Conservation (phyloP, 73 alveolate species). For the Paramecium octaurelia region DNA sequence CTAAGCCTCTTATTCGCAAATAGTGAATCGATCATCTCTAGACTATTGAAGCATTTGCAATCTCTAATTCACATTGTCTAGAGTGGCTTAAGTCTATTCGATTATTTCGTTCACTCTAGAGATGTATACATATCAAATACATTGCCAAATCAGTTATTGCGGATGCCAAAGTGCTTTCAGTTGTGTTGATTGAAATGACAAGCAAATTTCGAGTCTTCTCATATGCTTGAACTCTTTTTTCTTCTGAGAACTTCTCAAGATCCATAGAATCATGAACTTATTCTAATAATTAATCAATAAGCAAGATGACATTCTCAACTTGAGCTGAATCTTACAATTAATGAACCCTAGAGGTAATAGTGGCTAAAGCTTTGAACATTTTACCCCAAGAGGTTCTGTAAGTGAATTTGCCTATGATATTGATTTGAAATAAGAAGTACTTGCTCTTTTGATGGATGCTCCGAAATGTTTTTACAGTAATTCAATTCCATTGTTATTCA, state of each 20-base stretch:
- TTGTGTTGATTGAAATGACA: background rate
- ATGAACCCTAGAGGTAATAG: slow-evolving; percentile 2
- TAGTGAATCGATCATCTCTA: slow-evolving; percentile 21
- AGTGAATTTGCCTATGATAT: background rate
- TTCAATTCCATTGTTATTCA: background rate
- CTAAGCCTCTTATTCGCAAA: slow-evolving; percentile 7
- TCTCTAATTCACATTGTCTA: slow-evolving; percentile 15
- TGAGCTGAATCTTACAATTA: background rate
- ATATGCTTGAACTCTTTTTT: slow-evolving; percentile 3
- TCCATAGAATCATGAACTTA: slow-evolving; percentile 19
- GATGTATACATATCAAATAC: background rate
- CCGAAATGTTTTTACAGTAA: background rate
- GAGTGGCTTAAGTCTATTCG: background rate
- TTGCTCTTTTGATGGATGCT: slow-evolving; percentile 18
- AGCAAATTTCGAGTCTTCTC: slow-evolving; percentile 11
- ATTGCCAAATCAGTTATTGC: slow-evolving; percentile 21
- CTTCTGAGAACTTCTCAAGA: slow-evolving; percentile 30
- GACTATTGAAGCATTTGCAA: background rate
- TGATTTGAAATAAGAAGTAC: background rate
- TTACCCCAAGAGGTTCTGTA: slow-evolving; percentile 41
- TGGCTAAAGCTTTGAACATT: slow-evolving; percentile 30
- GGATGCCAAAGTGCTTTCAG: background rate
- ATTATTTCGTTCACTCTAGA: background rate
- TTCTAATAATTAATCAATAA: slow-evolving; percentile 7
- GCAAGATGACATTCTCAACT: background rate